Conservation (phyloP, 208 protist species). For the Novymonas esmeraldas region DNA sequence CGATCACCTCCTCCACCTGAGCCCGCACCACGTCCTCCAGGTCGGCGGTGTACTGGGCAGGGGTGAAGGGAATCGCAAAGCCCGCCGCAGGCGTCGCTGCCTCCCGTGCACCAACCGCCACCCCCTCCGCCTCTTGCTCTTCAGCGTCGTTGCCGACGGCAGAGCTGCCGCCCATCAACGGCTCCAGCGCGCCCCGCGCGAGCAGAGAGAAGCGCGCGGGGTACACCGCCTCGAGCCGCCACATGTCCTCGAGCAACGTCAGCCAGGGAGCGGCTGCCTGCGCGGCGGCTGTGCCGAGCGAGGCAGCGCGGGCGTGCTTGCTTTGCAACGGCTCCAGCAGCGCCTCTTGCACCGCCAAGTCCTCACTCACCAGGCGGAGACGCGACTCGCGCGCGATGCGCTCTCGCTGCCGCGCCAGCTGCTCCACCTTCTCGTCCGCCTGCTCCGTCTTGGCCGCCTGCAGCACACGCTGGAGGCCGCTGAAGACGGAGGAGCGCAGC, state of each 20-base stretch:
- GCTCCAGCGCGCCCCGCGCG: slow-evolving; percentile 30
- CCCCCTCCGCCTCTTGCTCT: not conserved
- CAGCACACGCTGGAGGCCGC: slow-evolving; percentile 69
- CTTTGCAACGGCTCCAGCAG: slow-evolving; percentile 51
- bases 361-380: slow-evolving; percentile 55
- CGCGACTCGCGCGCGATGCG: slow-evolving; percentile 64
- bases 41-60: slow-evolving; percentile 58
- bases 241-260: slow-evolving; percentile 62
- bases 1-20: slow-evolving; percentile 71
- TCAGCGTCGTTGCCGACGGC: not conserved
- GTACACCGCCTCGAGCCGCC: slow-evolving; percentile 63
- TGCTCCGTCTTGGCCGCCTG: slow-evolving; percentile 60
- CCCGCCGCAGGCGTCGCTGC: not conserved
- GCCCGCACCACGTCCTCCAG: slow-evolving; percentile 65
- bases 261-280: slow-evolving; percentile 30
- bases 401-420: slow-evolving; percentile 56
- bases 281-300: slow-evolving; percentile 32
- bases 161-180: slow-evolving; percentile 9
- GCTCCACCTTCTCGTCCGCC: slow-evolving; percentile 37
- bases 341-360: slow-evolving; percentile 56
- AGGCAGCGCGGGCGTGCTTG: slow-evolving; percentile 43
- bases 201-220: slow-evolving; percentile 67
- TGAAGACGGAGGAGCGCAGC: slow-evolving; percentile 64
- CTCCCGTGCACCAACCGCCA: not conserved
- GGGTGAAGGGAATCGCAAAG: slow-evolving; percentile 62